Evolutionary conservation across 805 yeast species (phyloP), one percentile per base, ranked within the genome.

Genomic region (Millerozyma acaciae): DNA sequence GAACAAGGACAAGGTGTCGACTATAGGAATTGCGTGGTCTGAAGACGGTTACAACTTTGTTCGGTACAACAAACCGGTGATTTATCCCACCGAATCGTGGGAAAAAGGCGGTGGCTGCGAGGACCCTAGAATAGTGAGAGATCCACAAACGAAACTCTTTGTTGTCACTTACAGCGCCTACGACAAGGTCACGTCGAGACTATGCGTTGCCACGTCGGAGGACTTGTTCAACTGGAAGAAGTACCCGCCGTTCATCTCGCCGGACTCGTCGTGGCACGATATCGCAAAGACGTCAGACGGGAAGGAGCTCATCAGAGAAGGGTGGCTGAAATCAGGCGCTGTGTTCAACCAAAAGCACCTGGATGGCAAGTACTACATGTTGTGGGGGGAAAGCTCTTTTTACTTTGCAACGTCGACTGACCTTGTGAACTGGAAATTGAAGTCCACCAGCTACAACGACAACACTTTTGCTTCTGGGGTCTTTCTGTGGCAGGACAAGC

Each of bases 271-370:
- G 12, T 63, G 68, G 68, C 35, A 48, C 16, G 68, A 63, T 35
- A 51, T 62, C 13, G 60, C 59, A 16, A 37, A 34, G n/a, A 40
- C 43, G 5, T 28, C 50, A 15, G 40, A 48, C 32, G 64, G 60
- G 7, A 34, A 34, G n/a, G 40, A 43, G 16, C 42, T 48, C 17
- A 55, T 61, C 9, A 43, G 69, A 15, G 32, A 46, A 16, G 53
- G 49, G 16, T 65, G 70, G 70, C 65, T 58, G 62, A 65, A 65
- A 42, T 55, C 62, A 12, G 71, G 68, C 2, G 69, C 70, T 2
- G 42, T 65, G 1, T 60, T 65, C 37, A 53, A 53, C 5, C 65
- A 64, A 24, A 42, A 31, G 20, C 47, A 49, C 30, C 37, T 38
- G 12, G 62, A 61, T 38, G 68, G 68, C 4, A 47, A 51, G 23